A percentile compares a stretch with the other conserved stretches of the same genome.
Conservation (phyloP, 2,329 filamentous ascomycete genomes). For the Fusarium temperatum region DNA sequence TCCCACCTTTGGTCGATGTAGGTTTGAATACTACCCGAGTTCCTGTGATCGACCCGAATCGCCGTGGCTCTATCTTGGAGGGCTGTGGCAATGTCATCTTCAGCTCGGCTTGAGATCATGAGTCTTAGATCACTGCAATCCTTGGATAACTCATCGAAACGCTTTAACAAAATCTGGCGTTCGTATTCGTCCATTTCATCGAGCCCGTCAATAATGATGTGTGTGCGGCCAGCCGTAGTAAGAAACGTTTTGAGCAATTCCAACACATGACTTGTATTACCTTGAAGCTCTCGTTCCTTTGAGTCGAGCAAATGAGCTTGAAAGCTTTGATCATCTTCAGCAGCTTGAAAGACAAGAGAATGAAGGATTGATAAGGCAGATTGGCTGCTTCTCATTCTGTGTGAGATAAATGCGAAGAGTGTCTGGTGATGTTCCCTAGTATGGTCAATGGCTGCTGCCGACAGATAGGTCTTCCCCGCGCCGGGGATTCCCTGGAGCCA, state of each 20-base stretch:
- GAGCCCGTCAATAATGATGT: constrained; percentile 14
- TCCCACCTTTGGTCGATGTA: background rate
- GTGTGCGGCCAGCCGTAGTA: background rate
- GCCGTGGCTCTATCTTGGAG: background rate
- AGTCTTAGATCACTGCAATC: background rate
- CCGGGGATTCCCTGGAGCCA: background rate
- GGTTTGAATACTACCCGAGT: constrained; percentile 1
- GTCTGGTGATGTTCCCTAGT: background rate
- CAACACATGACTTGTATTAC: background rate
- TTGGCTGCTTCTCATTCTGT: background rate
- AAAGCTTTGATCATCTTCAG: background rate
- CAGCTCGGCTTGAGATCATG: constrained; percentile 5
- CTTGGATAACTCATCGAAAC: background rate
- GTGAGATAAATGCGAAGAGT: background rate
- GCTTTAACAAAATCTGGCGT: background rate
- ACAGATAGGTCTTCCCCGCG: background rate
- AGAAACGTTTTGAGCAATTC: background rate
- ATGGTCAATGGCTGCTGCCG: background rate
- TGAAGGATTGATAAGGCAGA: constrained; percentile 5
- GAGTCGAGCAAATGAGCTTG: background rate
- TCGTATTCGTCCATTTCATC: constrained; percentile 18
- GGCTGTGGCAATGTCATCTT: background rate
- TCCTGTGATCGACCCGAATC: constrained; percentile 2
- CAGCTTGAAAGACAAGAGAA: constrained; percentile 8
- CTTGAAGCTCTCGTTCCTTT: constrained; percentile 5